Base-by-base conservation (phyloP, 352 stramenopile genomes). In the Blastocystis sp. region DNA sequence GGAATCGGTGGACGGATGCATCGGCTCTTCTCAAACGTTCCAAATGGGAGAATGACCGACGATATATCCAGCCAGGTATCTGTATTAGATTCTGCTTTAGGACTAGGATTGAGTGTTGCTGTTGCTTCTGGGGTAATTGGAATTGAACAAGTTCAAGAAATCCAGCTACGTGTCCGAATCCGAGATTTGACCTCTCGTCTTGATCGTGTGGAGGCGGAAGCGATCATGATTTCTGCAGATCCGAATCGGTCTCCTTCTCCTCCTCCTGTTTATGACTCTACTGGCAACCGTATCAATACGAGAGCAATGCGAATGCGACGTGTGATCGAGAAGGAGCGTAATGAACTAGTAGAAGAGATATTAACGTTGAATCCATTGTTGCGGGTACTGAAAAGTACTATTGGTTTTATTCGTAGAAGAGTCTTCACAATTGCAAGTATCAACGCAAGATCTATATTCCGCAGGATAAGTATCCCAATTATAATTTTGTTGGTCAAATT, bases 401-500 rank as follows among this genome's bases (percentile, higher is more conserved):
- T 5, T 37, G n/a, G 16, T n/a, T 59, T 24, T 32, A 65, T 14
- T 88, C 93, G 24, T 42, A 24, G 63, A 42, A 66, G 42, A 57
- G 42, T 16, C 37, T 61, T 35, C 78, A 66, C 67, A 35, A 94
- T 92, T 69, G 91, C 94, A 86, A 98, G 97, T 90, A 91, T 97
- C 67, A 93, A 91, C 59, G 93, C 94, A 98, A 98, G 90, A 95
- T 99, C 81, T 96, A 96, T 88, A 98, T 99, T 89, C 96, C 96
- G 0, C 91, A 97, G 46, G 94, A 97, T 49, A 93, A 98, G 56
- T 97, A 96, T 91, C 97, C 96, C 0, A 95, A 92, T 3, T 98
- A 99, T 91, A 99, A 99, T 90, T 99, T 99, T 89, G 99, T 99
- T 59, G 96, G 95, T 1, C 90, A 98, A 46, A 98, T 99, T 89